A percentile compares a stretch with the other conserved stretches of the same genome.
phyloP scores from a whole-genome alignment of 1,284 basidiomycete species.

The Boletus mariae region DNA sequence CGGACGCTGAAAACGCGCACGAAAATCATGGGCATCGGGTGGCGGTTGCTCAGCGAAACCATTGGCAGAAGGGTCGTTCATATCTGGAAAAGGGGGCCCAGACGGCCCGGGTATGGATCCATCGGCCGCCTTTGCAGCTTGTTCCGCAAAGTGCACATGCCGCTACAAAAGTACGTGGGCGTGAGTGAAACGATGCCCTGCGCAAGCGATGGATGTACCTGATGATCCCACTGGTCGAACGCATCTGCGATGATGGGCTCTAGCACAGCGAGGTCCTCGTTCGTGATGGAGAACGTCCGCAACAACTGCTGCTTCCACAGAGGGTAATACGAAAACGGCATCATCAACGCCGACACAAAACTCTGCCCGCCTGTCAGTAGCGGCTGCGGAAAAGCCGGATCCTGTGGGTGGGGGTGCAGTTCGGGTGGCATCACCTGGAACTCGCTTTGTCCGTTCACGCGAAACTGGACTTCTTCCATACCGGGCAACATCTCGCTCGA shows the following conservation, averaged over 20 bases:
- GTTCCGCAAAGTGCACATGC: slow-evolving; percentile 59
- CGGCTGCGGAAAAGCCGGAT: slow-evolving; percentile 45
- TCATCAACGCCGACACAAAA: slow-evolving; percentile 66
- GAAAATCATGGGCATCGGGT: slow-evolving; percentile 54
- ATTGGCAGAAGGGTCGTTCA: slow-evolving; percentile 33
- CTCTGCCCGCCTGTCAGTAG: slow-evolving; percentile 54
- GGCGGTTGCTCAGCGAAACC: slow-evolving; percentile 27
- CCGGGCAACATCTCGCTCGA: slow-evolving; percentile 59
- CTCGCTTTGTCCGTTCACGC: slow-evolving; percentile 53
- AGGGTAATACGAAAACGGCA: slow-evolving; percentile 69
- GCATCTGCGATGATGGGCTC: slow-evolving; percentile 76
- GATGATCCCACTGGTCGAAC: slow-evolving; percentile 78
- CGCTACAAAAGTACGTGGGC: slow-evolving; percentile 39
- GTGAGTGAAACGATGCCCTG: slow-evolving; percentile 1
- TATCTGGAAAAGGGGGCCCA: slow-evolving; percentile 33
- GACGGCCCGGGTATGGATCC: slow-evolving; percentile 37
- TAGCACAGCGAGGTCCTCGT: slow-evolving; percentile 71
- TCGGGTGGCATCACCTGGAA: slow-evolving; percentile 58
- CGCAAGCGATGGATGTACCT: slow-evolving; percentile 41
- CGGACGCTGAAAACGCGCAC: slow-evolving; percentile 65
- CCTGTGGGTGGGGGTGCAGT: slow-evolving; percentile 38
- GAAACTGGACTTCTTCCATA: slow-evolving; percentile 60
- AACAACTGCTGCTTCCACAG: slow-evolving; percentile 70
- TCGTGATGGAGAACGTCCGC: slow-evolving; percentile 66
- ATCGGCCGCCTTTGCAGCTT: slow-evolving; percentile 24